These are phyloP conservation scores for Populus tremula DNA, from an alignment of 345 rosid species.

Conservation along the genomic window DNA sequence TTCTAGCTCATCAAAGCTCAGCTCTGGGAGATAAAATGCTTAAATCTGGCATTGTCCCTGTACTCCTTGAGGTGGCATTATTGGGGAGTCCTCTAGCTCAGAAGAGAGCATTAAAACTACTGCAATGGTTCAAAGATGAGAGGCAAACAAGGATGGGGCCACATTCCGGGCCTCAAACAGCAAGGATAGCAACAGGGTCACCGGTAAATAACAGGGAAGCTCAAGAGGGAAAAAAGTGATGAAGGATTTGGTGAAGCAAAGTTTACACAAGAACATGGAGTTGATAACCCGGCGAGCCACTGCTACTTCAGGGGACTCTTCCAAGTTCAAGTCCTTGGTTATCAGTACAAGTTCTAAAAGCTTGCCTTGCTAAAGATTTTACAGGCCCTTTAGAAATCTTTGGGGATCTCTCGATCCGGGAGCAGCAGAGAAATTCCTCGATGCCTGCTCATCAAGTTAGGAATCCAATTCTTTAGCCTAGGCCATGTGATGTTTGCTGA, in stretches of 20 bases:
- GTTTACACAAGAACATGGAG: slow-evolving; percentile 83
- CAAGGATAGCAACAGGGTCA: slow-evolving; percentile 52
- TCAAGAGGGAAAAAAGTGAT: slow-evolving; percentile 69
- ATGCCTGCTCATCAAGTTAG: background rate
- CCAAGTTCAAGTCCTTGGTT: slow-evolving; percentile 60
- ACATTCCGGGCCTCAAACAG: slow-evolving; percentile 88
- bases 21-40: slow-evolving; percentile 69
- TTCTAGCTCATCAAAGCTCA: slow-evolving; percentile 80
- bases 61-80: slow-evolving; percentile 63
- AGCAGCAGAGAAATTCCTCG: too few relatives aligned
- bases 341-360: slow-evolving; percentile 87
- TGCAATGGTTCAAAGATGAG: slow-evolving; percentile 94
- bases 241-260: slow-evolving; percentile 79
- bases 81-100: slow-evolving; percentile 76
- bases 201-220: slow-evolving; percentile 49
- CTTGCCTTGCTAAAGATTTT: slow-evolving; percentile 57
- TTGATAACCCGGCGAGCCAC: slow-evolving; percentile 72
- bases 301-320: slow-evolving; percentile 31
- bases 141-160: slow-evolving; percentile 78
- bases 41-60: slow-evolving; percentile 71
- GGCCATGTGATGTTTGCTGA: slow-evolving; percentile 11
- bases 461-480: slow-evolving; percentile 13
- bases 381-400: background rate
- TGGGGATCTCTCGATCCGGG: background rate
- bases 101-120: slow-evolving; percentile 71